phyloP scores from a whole-genome alignment of 371 early-diverging fungal species.

The Coemansia sp. region DNA sequence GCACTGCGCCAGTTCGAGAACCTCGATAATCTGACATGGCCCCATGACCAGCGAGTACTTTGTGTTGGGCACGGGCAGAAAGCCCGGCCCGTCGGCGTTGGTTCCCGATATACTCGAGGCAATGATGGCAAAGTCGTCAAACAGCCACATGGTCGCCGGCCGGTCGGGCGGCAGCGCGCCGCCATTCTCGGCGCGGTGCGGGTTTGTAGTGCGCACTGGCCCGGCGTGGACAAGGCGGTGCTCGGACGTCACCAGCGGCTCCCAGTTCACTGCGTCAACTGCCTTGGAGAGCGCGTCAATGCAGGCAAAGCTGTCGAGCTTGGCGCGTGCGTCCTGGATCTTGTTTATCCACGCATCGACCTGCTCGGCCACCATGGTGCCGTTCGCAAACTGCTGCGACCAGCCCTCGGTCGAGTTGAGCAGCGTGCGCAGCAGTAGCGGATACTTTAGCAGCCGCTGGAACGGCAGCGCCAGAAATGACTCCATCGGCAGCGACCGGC shows the following conservation, averaged over 20 bases:
- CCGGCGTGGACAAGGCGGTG: conserved; percentile 35
- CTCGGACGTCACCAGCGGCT: conserved; percentile 19
- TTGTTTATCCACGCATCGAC: conserved; percentile 44
- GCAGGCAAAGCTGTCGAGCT: conserved; percentile 45
- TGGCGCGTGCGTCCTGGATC: conserved; percentile 46
- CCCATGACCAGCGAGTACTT: conserved; percentile 27
- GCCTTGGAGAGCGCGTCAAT: conserved; percentile 28
- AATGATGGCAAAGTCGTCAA: conserved; percentile 30
- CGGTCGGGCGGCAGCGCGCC: conserved; percentile 23
- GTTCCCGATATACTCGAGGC: conserved; percentile 12
- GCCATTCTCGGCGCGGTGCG: conserved; percentile 11
- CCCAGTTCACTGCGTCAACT: conserved; percentile 27
- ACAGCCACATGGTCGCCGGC: conserved; percentile 41
- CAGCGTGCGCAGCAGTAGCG: conserved; percentile 58
- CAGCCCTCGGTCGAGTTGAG: conserved; percentile 55
- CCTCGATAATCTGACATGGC: conserved; percentile 38
- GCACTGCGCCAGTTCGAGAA: conserved; percentile 44
- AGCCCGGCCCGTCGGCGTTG: not conserved
- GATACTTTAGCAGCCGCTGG: conserved; percentile 63
- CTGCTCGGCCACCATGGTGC: conserved; percentile 38
- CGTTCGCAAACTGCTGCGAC: conserved; percentile 53
- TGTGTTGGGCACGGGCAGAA: conserved; percentile 20
- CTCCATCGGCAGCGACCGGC: conserved; percentile 53
- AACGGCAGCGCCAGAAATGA: conserved; percentile 57
- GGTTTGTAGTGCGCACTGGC: conserved; percentile 18